A percentile compares a stretch with the other conserved stretches of the same genome.
Conservation (phyloP, 768 basidiomycete species). For the Boletus patriciae region DNA sequence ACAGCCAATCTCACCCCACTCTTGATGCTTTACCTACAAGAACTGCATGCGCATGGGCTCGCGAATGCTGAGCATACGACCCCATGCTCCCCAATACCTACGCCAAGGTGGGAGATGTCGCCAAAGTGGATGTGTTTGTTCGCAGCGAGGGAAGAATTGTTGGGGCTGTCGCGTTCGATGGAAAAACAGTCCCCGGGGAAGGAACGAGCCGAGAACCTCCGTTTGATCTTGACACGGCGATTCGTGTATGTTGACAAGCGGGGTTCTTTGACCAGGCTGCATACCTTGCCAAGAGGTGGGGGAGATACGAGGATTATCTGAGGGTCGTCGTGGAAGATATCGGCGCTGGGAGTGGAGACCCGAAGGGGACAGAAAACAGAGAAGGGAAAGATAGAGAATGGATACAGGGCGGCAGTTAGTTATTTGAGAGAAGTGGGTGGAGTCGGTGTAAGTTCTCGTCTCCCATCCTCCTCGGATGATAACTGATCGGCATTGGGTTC, state of each 20-base stretch:
- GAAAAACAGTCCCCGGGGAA: conserved; percentile 28
- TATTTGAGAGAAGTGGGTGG: conserved; percentile 81
- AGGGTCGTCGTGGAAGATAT: conserved; percentile 94
- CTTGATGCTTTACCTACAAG: conserved; percentile 94
- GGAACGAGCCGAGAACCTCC: conserved; percentile 70
- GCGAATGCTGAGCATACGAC: conserved; percentile 98
- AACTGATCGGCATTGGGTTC: not conserved
- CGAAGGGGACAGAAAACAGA: conserved; percentile 16
- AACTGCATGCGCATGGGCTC: conserved; percentile 83
- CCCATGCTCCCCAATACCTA: conserved; percentile 93
- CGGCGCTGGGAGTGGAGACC: conserved; percentile 30
- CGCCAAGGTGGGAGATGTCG: conserved; percentile 92
- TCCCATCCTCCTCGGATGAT: not conserved
- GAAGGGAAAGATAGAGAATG: conserved; percentile 38
- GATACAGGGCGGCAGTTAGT: conserved; percentile 70
- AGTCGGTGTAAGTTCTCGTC: conserved; percentile 60
- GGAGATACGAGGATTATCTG: conserved; percentile 89
- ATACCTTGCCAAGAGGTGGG: conserved; percentile 90
- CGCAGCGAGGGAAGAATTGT: conserved; percentile 72
- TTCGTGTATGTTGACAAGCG: conserved; percentile 93
- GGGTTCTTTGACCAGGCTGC: conserved; percentile 95
- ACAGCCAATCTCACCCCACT: conserved; percentile 96
- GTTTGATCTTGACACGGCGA: conserved; percentile 96
- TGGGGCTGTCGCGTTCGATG: conserved; percentile 17
- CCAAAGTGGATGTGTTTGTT: conserved; percentile 88